Conservation (phyloP, 2,329 filamentous ascomycete genomes). For the Phialophora tarda region DNA sequence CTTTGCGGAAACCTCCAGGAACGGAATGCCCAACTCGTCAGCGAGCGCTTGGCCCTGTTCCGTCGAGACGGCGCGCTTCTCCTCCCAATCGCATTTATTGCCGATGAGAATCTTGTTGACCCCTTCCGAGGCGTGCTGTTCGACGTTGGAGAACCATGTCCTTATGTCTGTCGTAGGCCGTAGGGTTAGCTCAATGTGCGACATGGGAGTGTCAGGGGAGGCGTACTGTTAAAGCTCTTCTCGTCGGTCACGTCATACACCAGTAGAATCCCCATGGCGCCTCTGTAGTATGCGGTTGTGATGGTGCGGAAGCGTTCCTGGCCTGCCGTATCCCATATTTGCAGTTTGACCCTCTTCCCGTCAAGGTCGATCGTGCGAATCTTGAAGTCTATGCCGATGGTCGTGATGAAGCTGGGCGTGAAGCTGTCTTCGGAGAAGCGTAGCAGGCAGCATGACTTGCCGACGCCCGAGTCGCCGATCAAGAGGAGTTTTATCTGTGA, state of each 20-base stretch:
- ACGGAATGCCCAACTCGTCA: slow-evolving; percentile 94
- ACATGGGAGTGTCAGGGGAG: not conserved
- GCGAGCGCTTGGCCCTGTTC: slow-evolving; percentile 92
- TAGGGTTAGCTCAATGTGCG: slow-evolving; percentile 25
- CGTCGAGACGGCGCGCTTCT: slow-evolving; percentile 92
- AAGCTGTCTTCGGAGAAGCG: slow-evolving; percentile 98
- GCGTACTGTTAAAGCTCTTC: slow-evolving; percentile 87
- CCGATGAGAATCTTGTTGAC: slow-evolving; percentile 99
- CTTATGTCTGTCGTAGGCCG: slow-evolving; percentile 74
- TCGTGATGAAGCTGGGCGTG: slow-evolving; percentile 97
- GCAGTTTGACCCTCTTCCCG: slow-evolving; percentile 97
- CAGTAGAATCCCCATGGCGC: slow-evolving; percentile 96
- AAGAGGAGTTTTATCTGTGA: slow-evolving; percentile 91
- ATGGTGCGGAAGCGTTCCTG: slow-evolving; percentile 99
- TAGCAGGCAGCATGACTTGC: slow-evolving; percentile 95
- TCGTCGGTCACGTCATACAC: slow-evolving; percentile 99
- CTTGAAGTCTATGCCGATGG: slow-evolving; percentile 99
- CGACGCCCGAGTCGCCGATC: slow-evolving; percentile 94
- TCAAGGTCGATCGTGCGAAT: slow-evolving; percentile 98
- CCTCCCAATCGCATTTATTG: slow-evolving; percentile 99
- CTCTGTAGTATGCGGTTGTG: slow-evolving; percentile 97
- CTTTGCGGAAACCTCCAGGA: slow-evolving; percentile 98
- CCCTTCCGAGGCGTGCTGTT: slow-evolving; percentile 96
- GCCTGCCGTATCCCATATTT: slow-evolving; percentile 99
- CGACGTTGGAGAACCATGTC: slow-evolving; percentile 99